phyloP scores from a whole-genome alignment of 2,329 filamentous ascomycete genomes.

The Epichloe typhina region DNA sequence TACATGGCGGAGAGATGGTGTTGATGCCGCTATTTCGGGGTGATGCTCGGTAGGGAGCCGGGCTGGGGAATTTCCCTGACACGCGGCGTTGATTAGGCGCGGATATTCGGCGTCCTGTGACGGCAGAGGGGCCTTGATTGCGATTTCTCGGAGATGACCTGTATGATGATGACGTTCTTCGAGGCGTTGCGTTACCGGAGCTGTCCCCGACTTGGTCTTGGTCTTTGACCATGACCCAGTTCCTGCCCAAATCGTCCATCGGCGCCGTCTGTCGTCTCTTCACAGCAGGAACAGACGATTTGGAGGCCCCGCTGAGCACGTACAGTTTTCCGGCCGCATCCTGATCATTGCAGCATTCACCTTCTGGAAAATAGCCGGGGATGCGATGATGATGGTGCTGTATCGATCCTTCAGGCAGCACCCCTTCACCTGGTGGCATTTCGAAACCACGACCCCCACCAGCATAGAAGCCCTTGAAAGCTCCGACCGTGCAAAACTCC shows the following conservation, averaged over 20 bases:
- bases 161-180: constrained; percentile 12
- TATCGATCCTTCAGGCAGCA: constrained; percentile 8
- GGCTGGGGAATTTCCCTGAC: constrained; percentile 15
- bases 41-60: background rate
- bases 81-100: constrained; percentile 18
- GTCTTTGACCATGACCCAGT: constrained; percentile 58
- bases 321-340: constrained; percentile 14
- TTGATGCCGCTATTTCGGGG: constrained; percentile 23
- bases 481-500: constrained; percentile 63
- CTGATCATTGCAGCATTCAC: constrained; percentile 9
- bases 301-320: constrained; percentile 22
- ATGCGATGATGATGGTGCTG: constrained; percentile 11
- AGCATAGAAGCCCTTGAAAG: constrained; percentile 76
- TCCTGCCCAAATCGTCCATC: constrained; percentile 45
- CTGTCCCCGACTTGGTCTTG: constrained; percentile 19
- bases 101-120: constrained; percentile 31
- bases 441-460: constrained; percentile 66
- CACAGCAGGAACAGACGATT: constrained; percentile 30
- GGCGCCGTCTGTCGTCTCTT: constrained; percentile 42
- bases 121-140: constrained; percentile 19
- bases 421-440: constrained; percentile 24
- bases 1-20: constrained; percentile 4
- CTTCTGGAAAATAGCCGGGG: constrained; percentile 21
- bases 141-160: constrained; percentile 17
- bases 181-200: constrained; percentile 8